These are phyloP conservation scores for Candida cerambycidarum DNA, from an alignment of 805 yeast genomes.

Conservation along the genomic window DNA sequence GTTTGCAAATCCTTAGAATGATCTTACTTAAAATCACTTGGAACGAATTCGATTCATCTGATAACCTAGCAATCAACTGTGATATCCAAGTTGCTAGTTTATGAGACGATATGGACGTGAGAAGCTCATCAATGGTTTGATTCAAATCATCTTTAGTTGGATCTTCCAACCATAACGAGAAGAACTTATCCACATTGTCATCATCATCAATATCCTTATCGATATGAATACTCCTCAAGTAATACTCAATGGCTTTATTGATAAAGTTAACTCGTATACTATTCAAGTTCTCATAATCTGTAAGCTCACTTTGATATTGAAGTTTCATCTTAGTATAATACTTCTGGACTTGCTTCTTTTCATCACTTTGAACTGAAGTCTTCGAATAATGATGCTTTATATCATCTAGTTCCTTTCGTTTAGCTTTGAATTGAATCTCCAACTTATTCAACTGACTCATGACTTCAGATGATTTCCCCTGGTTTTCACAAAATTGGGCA, in stretches of 20 bases:
- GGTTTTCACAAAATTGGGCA: slow-evolving; percentile 74
- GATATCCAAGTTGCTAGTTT: slow-evolving; percentile 79
- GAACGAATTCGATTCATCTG: slow-evolving; percentile 49
- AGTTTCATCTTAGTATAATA: slow-evolving; percentile 49
- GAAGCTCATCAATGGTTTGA: slow-evolving; percentile 31
- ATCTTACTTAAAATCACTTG: slow-evolving; percentile 53
- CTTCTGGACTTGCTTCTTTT: slow-evolving; percentile 51
- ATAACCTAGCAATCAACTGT: slow-evolving; percentile 73
- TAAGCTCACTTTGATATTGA: slow-evolving; percentile 50
- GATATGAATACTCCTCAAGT: slow-evolving; percentile 50
- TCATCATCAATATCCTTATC: slow-evolving; percentile 33
- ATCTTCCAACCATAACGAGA: slow-evolving; percentile 80
- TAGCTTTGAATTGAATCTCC: slow-evolving; percentile 40
- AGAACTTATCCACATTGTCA: slow-evolving; percentile 65
- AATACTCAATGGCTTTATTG: slow-evolving; percentile 56
- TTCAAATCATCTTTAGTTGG: slow-evolving; percentile 47
- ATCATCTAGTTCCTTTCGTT: slow-evolving; percentile 49
- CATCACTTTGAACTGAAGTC: slow-evolving; percentile 41
- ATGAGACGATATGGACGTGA: slow-evolving; percentile 50
- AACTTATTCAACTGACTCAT: slow-evolving; percentile 45
- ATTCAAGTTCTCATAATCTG: slow-evolving; percentile 41
- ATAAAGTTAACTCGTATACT: slow-evolving; percentile 45
- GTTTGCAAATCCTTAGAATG: slow-evolving; percentile 45
- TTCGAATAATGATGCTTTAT: slow-evolving; percentile 45
- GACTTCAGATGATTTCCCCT: slow-evolving; percentile 46